Percentiles rank a stretch among this genome's conserved stretches.
These are phyloP conservation scores for Aspergillus pseudoterreus DNA, from an alignment of 2,329 filamentous ascomycete genomes.

Conservation along the genomic window DNA sequence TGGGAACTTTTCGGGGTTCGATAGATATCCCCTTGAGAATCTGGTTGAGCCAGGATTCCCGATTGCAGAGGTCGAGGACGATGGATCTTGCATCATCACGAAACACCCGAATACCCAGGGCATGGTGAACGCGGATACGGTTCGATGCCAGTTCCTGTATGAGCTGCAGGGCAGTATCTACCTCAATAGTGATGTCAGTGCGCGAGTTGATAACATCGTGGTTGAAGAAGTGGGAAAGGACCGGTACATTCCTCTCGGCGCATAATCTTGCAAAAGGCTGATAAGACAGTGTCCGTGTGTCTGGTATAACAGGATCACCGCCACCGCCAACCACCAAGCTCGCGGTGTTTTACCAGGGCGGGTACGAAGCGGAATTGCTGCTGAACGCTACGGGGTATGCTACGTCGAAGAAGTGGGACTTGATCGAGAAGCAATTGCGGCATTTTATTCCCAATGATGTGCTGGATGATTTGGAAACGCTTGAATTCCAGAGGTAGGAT, in stretches of 20 bases:
- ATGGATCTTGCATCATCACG: constrained; percentile 47
- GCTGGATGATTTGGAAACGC: constrained; percentile 42
- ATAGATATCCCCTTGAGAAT: constrained; percentile 35
- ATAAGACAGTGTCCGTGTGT: constrained; percentile 36
- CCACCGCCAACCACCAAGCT: constrained; percentile 52
- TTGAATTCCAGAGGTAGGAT: constrained; percentile 50
- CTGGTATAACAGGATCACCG: constrained; percentile 39
- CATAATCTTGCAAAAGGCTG: not conserved
- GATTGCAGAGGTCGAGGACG: constrained; percentile 47
- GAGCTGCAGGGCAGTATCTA: constrained; percentile 49
- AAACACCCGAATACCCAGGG: constrained; percentile 48
- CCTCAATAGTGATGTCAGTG: constrained; percentile 47
- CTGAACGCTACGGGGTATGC: constrained; percentile 49
- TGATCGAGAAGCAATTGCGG: constrained; percentile 48
- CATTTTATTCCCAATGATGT: constrained; percentile 40
- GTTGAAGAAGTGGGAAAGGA: constrained; percentile 36
- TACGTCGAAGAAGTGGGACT: constrained; percentile 47
- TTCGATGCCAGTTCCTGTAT: constrained; percentile 50
- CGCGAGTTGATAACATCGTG: constrained; percentile 34
- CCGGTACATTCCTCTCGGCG: constrained; percentile 11
- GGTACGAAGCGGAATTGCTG: constrained; percentile 46
- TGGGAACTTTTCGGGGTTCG: constrained; percentile 52
- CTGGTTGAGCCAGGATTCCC: constrained; percentile 46
- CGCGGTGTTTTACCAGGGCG: constrained; percentile 49
- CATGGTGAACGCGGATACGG: constrained; percentile 35